Evolutionary conservation across 805 yeast genomes (phyloP).

Genomic region (Dipodascus geniculatus): DNA sequence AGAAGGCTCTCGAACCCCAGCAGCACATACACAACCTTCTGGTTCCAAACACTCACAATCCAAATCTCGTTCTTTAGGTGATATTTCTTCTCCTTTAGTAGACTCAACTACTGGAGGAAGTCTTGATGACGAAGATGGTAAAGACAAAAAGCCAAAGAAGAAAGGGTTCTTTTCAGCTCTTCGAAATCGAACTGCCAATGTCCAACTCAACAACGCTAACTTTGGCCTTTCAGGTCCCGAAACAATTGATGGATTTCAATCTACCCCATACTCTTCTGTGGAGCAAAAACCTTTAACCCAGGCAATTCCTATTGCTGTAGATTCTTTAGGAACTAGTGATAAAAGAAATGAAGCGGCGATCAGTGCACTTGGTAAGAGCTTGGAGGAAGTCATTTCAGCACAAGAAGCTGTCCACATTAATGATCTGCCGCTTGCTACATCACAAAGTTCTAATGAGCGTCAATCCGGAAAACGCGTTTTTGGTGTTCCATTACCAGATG

Average conservation of each 20-base stretch:
- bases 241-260: slow-evolving; percentile 3
- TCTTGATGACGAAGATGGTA: background rate
- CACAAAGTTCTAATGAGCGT: background rate
- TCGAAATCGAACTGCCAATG: background rate
- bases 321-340: background rate
- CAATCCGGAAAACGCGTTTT: slow-evolving; percentile 30
- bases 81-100: background rate
- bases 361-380: background rate
- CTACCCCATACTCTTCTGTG: slow-evolving; percentile 13
- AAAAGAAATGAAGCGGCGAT: background rate
- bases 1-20: background rate
- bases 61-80: background rate
- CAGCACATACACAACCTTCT: background rate
- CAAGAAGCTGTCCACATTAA: background rate
- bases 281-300: background rate
- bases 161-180: background rate
- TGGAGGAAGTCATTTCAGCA: background rate
- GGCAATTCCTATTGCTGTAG: background rate
- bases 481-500: slow-evolving; percentile 49
- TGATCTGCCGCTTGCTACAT: background rate
- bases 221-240: slow-evolving; percentile 5
- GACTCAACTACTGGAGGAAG: background rate
- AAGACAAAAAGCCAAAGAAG: slow-evolving; percentile 1
- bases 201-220: slow-evolving; percentile 4
- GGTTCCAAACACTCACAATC: background rate